These are phyloP conservation scores for Taphrina confusa DNA, from an alignment of 1,139 yeast genomes.

Conservation along the genomic window DNA sequence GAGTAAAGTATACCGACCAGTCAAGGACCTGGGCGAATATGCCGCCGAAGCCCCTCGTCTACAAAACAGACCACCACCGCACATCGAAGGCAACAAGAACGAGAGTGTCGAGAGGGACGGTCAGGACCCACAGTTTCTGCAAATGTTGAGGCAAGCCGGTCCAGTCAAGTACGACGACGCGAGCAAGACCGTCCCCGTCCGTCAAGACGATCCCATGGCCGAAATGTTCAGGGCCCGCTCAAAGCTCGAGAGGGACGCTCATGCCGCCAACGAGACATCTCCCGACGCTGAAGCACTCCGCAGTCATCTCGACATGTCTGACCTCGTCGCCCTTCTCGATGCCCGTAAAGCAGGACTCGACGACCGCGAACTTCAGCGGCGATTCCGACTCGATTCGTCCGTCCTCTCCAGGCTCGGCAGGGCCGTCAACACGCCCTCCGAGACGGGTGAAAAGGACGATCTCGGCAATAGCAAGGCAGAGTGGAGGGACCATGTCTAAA, in stretches of 20 bases:
- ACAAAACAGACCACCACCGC: conserved; percentile 11
- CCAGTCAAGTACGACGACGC: conserved; percentile 14
- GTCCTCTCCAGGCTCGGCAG: conserved; percentile 15
- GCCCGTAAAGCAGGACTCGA: conserved; percentile 19
- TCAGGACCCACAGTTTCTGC: conserved; percentile 21
- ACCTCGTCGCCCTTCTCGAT: conserved; percentile 18
- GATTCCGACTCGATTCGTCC: conserved; percentile 13
- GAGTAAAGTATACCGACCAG: conserved; percentile 5
- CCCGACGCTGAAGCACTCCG: conserved; percentile 13
- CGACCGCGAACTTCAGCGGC: conserved; percentile 6
- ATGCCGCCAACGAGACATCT: conserved; percentile 1
- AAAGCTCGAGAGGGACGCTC: conserved; percentile 2
- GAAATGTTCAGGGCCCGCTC: conserved; percentile 17
- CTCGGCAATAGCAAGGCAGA: conserved; percentile 28
- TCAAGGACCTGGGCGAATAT: conserved; percentile 14
- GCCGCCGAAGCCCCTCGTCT: conserved; percentile 5
- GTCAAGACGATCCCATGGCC: conserved; percentile 7
- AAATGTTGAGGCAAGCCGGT: conserved; percentile 14
- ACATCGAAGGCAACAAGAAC: conserved; percentile 4
- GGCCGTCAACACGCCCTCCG: conserved; percentile 29
- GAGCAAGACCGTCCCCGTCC: background rate
- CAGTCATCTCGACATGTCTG: conserved; percentile 26
- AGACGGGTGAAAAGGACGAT: conserved; percentile 28
- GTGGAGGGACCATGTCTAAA: conserved; percentile 24
- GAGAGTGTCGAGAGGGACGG: conserved; percentile 11